Base-by-base conservation (phyloP, 1,284 basidiomycete genomes). In the Wolfiporia cocos region DNA sequence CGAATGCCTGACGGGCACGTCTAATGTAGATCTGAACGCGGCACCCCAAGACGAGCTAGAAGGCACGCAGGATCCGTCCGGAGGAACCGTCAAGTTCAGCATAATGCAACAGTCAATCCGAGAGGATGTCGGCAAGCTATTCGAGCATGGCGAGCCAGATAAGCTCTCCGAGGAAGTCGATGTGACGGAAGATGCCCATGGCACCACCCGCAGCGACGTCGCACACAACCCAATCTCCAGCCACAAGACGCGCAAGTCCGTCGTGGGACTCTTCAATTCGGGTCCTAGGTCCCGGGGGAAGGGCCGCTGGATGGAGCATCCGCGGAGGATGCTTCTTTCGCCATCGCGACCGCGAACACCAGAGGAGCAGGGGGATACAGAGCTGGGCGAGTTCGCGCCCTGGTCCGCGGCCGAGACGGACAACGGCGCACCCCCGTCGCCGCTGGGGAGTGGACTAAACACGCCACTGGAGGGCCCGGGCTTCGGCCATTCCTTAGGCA, bases 1-100 rank as follows among this genome's bases (percentile, higher is more conserved):
- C 50, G 86, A 90, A 46, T 80, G 71, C 39, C 67, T 90, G 24
- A 73, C 72, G 26, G 78, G 79, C 35, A 74, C 73, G 12, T 70
- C 74, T 32, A 65, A 70, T 21, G 61, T 74, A 6, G 67, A 74
- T 42, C 44, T 67, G 15, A 58, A 75, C 43, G 60, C 73, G 17
- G 60, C 66, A 5, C 53, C 56, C 15, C 67, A 70, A 19, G 61
- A 65, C n/a, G 63, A 62, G 5, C 50, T 49, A 9, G 38, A 40
- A 6, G 18, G 37, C 20, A 33, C 26, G 24, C 37, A 33, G 37
- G 20, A 38, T 18, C 19, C 34, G 2, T 41, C 39, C 10, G 39
- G 39, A 12, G 58, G 60, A 4, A 71, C 70, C 2, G 64, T 74
- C 41, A 62, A 63, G 24, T 71, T 73, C 51, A 66, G 65, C 43